phyloP scores from a whole-genome alignment of 1,139 yeast genomes.

The Zygoascus sp. region DNA sequence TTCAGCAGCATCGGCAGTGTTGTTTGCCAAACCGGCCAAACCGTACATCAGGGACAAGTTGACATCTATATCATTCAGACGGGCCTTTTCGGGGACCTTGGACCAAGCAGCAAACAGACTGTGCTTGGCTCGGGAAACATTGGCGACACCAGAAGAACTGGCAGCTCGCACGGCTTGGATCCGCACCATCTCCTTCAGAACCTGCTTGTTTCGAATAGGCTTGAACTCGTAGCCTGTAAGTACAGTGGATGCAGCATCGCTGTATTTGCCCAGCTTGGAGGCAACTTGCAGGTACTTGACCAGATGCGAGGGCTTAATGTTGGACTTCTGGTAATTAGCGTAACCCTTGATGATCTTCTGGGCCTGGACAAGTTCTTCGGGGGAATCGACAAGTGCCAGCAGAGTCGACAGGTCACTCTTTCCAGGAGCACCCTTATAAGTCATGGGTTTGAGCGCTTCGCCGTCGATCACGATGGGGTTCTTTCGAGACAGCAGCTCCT shows the following conservation, averaged over 20 bases:
- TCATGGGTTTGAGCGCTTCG: conserved; percentile 22
- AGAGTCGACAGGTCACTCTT: conserved; percentile 21
- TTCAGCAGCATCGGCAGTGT: background rate
- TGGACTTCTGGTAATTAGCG: conserved; percentile 16
- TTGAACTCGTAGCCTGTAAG: conserved; percentile 13
- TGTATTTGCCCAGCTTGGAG: conserved; percentile 15
- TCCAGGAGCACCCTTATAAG: conserved; percentile 29
- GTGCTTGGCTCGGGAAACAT: background rate
- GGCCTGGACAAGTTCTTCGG: conserved; percentile 15
- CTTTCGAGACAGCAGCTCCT: conserved; percentile 22
- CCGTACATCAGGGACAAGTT: conserved; percentile 10
- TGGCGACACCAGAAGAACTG: background rate
- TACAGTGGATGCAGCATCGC: conserved; percentile 13
- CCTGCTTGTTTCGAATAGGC: conserved; percentile 10
- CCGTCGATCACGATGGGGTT: conserved; percentile 24
- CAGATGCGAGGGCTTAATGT: conserved; percentile 17
- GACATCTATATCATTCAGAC: conserved; percentile 8
- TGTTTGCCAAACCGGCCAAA: conserved; percentile 6
- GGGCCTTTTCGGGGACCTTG: conserved; percentile 8
- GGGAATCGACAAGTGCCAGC: conserved; percentile 13
- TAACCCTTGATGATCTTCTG: conserved; percentile 15
- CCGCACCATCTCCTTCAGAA: conserved; percentile 17
- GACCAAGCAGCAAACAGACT: conserved; percentile 6
- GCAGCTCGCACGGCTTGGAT: conserved; percentile 15
- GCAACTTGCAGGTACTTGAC: conserved; percentile 15